Evolutionary conservation across 2,329 filamentous ascomycete species (phyloP), one percentile per base, ranked within the genome.

Genomic region (Pyrenophora tritici-repentis): DNA sequence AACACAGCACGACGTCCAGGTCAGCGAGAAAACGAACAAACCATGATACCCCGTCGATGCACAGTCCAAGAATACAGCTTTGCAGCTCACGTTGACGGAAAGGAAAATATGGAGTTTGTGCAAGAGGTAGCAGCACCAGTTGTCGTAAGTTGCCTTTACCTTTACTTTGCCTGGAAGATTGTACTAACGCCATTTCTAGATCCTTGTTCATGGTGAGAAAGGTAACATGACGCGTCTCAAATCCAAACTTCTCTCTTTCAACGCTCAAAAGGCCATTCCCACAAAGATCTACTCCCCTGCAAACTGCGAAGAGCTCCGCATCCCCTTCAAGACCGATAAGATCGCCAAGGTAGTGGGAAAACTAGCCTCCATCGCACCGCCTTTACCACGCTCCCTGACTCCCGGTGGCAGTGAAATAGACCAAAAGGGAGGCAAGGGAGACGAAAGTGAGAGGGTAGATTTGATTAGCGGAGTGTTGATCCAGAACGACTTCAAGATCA

Each of bases 211-310:
- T 63, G 94, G 94, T 48, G 94, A 99, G 71, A 91, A 94, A 66
- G 91, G 96, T 71, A 96, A 97, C 70, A 97, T 97, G 91, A 96
- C 94, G 83, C 87, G 94, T 46, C 79, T 99, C 22, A 96, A 96
- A 73, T 97, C 92, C 3, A 95, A 96, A 70, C 82, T 99, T 1
- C 84, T 97, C 3, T 93, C 91, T n/a, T 83, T 97, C 32, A 97
- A 97, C 67, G 86, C 88, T 22, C 86, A 86, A 58, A 93, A 93
- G 69, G 80, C 85, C 1, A 79, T 85, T 35, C 94, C 95, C 62
- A 87, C 91, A 60, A 97, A 97, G 72, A 90, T 99, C 9, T 97
- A 86, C 77, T 95, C 90, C 18, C 94, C 94, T 0, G 87, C 90
- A 45, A 99, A 99, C 72, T 96, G 92, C 72, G 93, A 97, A 67